Evolutionary conservation across 164 flowering plant species (phyloP).

Genomic region (Piper longum): DNA sequence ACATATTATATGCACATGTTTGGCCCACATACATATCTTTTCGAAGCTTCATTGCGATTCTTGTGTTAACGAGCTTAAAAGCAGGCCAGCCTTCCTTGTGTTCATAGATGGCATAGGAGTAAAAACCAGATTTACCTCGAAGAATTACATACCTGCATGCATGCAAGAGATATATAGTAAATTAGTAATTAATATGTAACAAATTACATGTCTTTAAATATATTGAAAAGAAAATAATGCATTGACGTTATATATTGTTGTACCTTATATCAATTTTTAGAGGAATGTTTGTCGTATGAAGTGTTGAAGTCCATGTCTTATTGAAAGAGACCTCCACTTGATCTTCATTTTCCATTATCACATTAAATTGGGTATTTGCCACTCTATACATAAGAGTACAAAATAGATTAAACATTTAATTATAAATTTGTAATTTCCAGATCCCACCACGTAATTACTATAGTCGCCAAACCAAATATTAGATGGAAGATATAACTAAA

Average conservation of each 20-base stretch:
- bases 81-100: constrained; percentile 73
- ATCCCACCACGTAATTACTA: too few species aligned
- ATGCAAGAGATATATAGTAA: too few species aligned
- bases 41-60: constrained; percentile 71
- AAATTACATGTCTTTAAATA: too few species aligned
- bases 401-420: too few species aligned
- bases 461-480: too few species aligned
- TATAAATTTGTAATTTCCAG: too few species aligned
- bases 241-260: too few species aligned
- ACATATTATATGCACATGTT: constrained; percentile 5
- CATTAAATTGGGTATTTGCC: constrained; percentile 38
- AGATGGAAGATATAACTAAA: too few species aligned
- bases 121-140: constrained; percentile 69
- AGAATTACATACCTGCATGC: constrained; percentile 56
- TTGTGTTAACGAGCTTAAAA: constrained; percentile 37
- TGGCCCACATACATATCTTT: constrained; percentile 50
- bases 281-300: constrained; percentile 41
- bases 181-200: too few species aligned
- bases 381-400: constrained; percentile 30
- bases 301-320: constrained; percentile 59
- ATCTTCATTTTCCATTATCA: constrained; percentile 46
- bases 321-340: constrained; percentile 81
- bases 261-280: constrained; percentile 82
- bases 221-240: too few species aligned
- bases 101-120: constrained; percentile 76